Conservation (phyloP, 768 basidiomycete species). For the Guyanaporus albipodus region DNA sequence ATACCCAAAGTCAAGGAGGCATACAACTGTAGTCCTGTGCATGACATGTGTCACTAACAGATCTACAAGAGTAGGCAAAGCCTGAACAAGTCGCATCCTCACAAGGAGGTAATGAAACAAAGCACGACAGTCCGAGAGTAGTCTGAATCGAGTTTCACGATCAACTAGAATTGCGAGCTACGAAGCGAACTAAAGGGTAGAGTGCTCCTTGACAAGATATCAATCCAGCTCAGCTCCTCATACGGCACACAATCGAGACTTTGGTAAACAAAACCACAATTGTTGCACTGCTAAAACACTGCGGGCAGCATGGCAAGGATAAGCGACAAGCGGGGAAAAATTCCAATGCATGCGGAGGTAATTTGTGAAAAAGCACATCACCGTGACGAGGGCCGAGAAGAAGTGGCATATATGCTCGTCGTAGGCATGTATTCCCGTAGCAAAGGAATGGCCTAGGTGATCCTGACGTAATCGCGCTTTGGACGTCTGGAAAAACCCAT, state of each 20-base stretch:
- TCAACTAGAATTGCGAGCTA: conserved; percentile 13
- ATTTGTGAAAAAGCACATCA: neutral
- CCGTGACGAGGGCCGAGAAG: conserved; percentile 11
- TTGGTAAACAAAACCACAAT: neutral
- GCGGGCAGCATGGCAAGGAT: conserved; percentile 3
- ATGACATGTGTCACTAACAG: neutral
- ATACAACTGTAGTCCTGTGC: neutral
- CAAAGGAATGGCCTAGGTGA: too few species aligned
- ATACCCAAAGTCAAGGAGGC: too few species aligned
- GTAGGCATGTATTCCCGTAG: neutral
- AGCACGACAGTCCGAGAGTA: conserved; percentile 28
- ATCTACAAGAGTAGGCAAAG: neutral
- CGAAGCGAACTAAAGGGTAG: conserved; percentile 30
- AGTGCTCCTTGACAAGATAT: neutral
- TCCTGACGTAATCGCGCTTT: too few species aligned
- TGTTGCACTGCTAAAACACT: conserved; percentile 9
- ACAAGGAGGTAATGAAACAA: conserved; percentile 8
- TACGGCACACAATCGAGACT: conserved; percentile 5
- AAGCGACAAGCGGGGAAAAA: neutral
- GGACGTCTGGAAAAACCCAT: conserved; percentile 1
- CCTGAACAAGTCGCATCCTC: conserved; percentile 3
- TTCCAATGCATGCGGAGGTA: neutral
- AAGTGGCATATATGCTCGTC: too few species aligned
- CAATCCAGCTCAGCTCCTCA: conserved; percentile 13
- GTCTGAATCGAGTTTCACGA: conserved; percentile 35